Conservation (phyloP, 2,329 filamentous ascomycete species). For the Dothidotthia symphoricarpi region DNA sequence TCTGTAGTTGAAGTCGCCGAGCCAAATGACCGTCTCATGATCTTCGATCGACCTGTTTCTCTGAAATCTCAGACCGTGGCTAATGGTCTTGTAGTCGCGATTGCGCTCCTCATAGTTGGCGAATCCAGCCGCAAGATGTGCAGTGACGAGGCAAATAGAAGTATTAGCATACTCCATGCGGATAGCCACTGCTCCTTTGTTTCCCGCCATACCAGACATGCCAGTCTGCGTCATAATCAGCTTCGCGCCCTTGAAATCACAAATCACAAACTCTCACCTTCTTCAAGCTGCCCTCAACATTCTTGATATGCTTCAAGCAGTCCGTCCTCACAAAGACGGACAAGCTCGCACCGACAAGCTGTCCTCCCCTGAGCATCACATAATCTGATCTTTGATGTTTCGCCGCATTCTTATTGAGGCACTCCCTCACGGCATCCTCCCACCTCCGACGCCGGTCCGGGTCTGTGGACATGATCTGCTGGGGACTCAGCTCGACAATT, state of each 20-base stretch:
- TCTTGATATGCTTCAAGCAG: conserved; percentile 78
- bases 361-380: conserved; percentile 84
- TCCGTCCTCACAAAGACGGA: conserved; percentile 87
- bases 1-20: conserved; percentile 97
- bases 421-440: conserved; percentile 77
- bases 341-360: conserved; percentile 89
- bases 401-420: conserved; percentile 70
- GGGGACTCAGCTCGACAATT: conserved; percentile 95
- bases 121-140: conserved; percentile 93
- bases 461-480: conserved; percentile 99
- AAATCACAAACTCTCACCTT: conserved; percentile 54
- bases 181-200: conserved; percentile 96
- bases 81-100: conserved; percentile 86
- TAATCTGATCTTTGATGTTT: conserved; percentile 71
- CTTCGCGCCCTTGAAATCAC: neutral
- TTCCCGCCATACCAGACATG: conserved; percentile 94
- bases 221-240: conserved; percentile 58
- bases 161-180: conserved; percentile 93
- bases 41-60: conserved; percentile 87
- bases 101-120: conserved; percentile 96
- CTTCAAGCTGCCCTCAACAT: conserved; percentile 93
- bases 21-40: conserved; percentile 84
- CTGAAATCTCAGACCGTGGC: conserved; percentile 84
- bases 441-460: conserved; percentile 79
- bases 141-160: conserved; percentile 90